Conservation (phyloP, 257 asterid genomes). For the Scutellaria baicalensis region DNA sequence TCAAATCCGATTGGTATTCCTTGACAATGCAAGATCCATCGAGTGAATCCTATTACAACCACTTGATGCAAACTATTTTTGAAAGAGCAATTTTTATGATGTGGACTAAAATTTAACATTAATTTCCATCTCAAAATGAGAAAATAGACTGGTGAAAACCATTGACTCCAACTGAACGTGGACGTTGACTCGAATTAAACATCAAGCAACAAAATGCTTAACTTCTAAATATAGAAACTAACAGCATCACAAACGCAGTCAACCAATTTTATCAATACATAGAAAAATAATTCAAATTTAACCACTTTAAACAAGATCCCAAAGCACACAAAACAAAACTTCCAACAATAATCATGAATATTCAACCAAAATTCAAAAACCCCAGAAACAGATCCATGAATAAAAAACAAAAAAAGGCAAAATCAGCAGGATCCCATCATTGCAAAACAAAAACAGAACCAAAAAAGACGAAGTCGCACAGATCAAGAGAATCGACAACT, state of each 20-base stretch:
- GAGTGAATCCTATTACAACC: background rate
- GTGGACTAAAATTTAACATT: background rate
- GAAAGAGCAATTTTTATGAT: background rate
- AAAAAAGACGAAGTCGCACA: background rate
- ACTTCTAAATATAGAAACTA: background rate
- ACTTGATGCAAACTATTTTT: background rate
- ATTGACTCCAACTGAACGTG: background rate
- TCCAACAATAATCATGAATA: conserved; percentile 3
- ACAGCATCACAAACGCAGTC: background rate
- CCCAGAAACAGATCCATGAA: conserved; percentile 21
- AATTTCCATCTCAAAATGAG: background rate
- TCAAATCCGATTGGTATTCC: background rate
- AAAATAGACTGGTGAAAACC: background rate
- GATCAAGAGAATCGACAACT: conserved; percentile 4
- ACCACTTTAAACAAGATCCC: background rate
- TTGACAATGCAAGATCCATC: conserved; percentile 6
- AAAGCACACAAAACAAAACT: background rate
- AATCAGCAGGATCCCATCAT: conserved; percentile 13
- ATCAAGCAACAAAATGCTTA: background rate
- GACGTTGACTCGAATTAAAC: background rate
- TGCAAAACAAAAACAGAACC: background rate
- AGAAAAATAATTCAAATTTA: background rate
- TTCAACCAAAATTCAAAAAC: conserved; percentile 13
- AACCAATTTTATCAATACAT: background rate
- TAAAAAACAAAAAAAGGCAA: background rate